Percentiles rank a stretch among this genome's conserved stretches.
phyloP scores from a whole-genome alignment of 345 rosid species.

The Sisymbrium irio region DNA sequence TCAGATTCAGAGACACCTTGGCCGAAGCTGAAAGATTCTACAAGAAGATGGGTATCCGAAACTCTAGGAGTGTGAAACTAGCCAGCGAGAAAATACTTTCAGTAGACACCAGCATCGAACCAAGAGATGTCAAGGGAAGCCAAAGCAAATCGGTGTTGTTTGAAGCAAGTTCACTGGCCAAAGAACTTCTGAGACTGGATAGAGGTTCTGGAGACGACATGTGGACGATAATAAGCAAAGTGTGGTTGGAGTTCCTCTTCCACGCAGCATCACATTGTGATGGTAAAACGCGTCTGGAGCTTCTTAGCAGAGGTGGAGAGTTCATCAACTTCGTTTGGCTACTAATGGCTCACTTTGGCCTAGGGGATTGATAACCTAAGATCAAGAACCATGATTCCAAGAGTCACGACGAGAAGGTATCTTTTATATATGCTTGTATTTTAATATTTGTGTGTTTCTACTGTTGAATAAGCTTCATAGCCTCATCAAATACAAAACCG shows the following conservation, averaged over 20 bases:
- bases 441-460: neutral
- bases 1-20: constrained; percentile 35
- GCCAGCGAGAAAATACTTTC: constrained; percentile 11
- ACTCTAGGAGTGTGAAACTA: neutral
- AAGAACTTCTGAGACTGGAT: constrained; percentile 19
- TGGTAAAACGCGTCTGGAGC: constrained; percentile 29
- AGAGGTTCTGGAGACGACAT: neutral
- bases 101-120: constrained; percentile 15
- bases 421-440: neutral
- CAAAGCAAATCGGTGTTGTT: constrained; percentile 35
- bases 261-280: constrained; percentile 27
- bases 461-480: no score
- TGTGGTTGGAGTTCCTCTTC: constrained; percentile 28
- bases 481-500: no score
- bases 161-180: constrained; percentile 35
- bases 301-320: constrained; percentile 20
- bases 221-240: constrained; percentile 12
- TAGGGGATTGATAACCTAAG: constrained; percentile 35
- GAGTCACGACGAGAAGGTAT: constrained; percentile 3
- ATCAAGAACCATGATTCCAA: constrained; percentile 34
- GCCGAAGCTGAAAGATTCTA: constrained; percentile 16
- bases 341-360: constrained; percentile 50
- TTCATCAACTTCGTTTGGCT: constrained; percentile 49
- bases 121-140: constrained; percentile 32
- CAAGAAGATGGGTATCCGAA: neutral